phyloP scores from a whole-genome alignment of 345 rosid genomes.

The Salix purpurea region DNA sequence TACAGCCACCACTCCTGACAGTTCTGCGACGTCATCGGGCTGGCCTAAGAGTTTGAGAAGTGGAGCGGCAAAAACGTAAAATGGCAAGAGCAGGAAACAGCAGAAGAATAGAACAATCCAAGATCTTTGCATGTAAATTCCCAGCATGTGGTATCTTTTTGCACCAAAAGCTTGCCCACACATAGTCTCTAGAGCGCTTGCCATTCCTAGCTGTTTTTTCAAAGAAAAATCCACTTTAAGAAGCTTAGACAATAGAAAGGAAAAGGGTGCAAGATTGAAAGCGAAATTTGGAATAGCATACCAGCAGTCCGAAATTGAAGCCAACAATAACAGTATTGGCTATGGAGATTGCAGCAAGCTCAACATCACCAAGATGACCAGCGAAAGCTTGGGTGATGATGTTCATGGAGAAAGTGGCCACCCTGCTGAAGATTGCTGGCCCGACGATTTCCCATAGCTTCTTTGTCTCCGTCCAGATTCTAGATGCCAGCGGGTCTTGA shows the following conservation, averaged over 20 bases:
- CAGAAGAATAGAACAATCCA: constrained; percentile 52
- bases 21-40: constrained; percentile 63
- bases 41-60: constrained; percentile 54
- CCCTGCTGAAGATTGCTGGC: constrained; percentile 55
- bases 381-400: constrained; percentile 58
- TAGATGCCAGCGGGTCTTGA: neutral
- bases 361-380: constrained; percentile 58
- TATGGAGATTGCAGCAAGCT: constrained; percentile 61
- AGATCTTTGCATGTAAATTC: constrained; percentile 67
- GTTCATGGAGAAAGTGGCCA: constrained; percentile 47
- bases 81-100: constrained; percentile 44
- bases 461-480: constrained; percentile 31
- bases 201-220: constrained; percentile 56
- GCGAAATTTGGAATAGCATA: constrained; percentile 5
- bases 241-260: neutral
- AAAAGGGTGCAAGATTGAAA: neutral
- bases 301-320: constrained; percentile 64
- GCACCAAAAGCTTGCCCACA: constrained; percentile 86
- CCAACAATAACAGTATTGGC: constrained; percentile 62
- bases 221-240: neutral
- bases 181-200: constrained; percentile 66
- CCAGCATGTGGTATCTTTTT: constrained; percentile 48
- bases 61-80: constrained; percentile 54
- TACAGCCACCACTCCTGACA: constrained; percentile 37
- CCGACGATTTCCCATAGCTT: constrained; percentile 62